These are phyloP conservation scores for Termitomyces titanicus DNA, from an alignment of 768 basidiomycete species.

Conservation along the genomic window DNA sequence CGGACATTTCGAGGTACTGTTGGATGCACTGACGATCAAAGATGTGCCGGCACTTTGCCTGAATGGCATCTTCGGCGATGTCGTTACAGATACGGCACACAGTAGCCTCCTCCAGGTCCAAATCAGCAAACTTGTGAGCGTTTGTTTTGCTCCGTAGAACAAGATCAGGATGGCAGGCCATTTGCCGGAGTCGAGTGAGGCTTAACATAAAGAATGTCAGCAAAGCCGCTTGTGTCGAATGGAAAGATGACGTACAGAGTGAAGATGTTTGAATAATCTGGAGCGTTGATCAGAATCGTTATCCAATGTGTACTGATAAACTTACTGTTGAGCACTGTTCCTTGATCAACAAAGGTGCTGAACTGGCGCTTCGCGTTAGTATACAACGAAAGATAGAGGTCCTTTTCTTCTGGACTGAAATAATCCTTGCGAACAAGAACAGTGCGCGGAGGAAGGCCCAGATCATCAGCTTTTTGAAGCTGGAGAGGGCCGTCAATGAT, in stretches of 20 bases:
- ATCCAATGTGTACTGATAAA: slow-evolving; percentile 11
- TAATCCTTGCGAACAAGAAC: slow-evolving; percentile 86
- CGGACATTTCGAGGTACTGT: slow-evolving; percentile 78
- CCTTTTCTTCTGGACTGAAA: slow-evolving; percentile 97
- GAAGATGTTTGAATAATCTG: slow-evolving; percentile 90
- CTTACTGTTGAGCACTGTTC: slow-evolving; percentile 91
- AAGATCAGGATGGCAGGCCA: slow-evolving; percentile 94
- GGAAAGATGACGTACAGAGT: slow-evolving; percentile 52
- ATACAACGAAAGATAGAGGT: slow-evolving; percentile 88
- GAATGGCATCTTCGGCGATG: slow-evolving; percentile 94
- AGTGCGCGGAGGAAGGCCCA: slow-evolving; percentile 90
- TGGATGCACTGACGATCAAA: slow-evolving; percentile 96
- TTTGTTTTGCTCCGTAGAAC: slow-evolving; percentile 87
- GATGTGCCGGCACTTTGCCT: slow-evolving; percentile 88
- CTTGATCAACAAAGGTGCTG: slow-evolving; percentile 83
- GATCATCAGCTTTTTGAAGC: slow-evolving; percentile 94
- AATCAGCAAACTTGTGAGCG: slow-evolving; percentile 51
- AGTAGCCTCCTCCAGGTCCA: slow-evolving; percentile 68
- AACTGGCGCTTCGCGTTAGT: slow-evolving; percentile 92
- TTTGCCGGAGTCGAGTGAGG: slow-evolving; percentile 93
- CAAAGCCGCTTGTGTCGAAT: neutral
- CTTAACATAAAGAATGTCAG: slow-evolving; percentile 31
- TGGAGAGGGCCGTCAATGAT: slow-evolving; percentile 24
- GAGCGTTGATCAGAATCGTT: slow-evolving; percentile 1
- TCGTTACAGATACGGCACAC: slow-evolving; percentile 97